Base-by-base conservation (phyloP, 805 yeast species). In the Teunomyces barrocoloradensis region DNA sequence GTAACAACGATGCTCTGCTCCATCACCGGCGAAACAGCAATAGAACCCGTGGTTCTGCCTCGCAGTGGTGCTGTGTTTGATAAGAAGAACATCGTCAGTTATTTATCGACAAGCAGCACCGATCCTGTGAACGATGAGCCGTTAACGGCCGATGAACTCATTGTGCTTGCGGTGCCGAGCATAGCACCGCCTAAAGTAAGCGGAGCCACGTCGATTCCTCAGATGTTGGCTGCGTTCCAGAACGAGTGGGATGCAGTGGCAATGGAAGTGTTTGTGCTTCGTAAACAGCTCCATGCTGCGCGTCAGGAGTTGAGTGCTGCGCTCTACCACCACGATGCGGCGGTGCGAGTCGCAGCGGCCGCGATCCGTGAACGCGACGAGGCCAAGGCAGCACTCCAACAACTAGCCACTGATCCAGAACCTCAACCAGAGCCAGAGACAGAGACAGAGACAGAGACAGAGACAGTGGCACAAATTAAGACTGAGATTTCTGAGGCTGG, bases 221-320 rank as follows among this genome's bases (percentile, higher is more conserved):
- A 87, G 3, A 65, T 91, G 56, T 70, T 91, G 43, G 74, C 88
- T 2, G 71, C 86, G 1, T 80, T 91, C 52, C 97, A 91, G 61
- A 81, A 84, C 50, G 96, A 90, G 64, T 91, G 95, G 90, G 97
- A 91, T 60, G 80, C 96, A 0, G 62, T 88, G 38, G 87, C 92
- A 25, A 69, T 91, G 44, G 97, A 92, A 59, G 75, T 86, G 17
- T 89, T 89, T 58, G 78, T 82, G 34, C 69, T 91, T 52, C 75
- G 94, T 50, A 86, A 87, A 60, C 89, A 86, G 55, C 71, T 90
- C 33, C 78, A 75, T 44, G 71, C 73, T 20, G 75, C 90, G 1
- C 78, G 85, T 49, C 81, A 86, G 54, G 92, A 89, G 57, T 69
- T 91, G 42, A 84, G 94, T 27, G 69, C 85, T 2, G 84, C 96